A percentile compares a stretch with the other conserved stretches of the same genome.
Conservation (phyloP, 2,329 filamentous ascomycete genomes). For the Hortaea sp. region DNA sequence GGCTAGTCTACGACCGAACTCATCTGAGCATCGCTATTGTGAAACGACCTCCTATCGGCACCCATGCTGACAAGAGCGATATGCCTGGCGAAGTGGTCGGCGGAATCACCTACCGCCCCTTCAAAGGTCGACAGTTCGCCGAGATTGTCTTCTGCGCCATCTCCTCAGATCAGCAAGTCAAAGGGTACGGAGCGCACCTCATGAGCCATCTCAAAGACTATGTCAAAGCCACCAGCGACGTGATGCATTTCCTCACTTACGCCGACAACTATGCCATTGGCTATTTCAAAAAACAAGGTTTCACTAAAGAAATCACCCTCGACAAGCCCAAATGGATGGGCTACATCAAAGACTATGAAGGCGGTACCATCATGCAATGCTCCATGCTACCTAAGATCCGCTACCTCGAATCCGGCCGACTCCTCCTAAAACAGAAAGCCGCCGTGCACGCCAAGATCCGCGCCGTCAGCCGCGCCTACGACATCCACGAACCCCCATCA, state of each 20-base stretch:
- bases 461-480: constrained; percentile 78
- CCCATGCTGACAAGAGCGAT: constrained; percentile 17
- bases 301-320: constrained; percentile 95
- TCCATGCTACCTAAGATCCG: constrained; percentile 91
- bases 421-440: constrained; percentile 96
- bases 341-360: constrained; percentile 99
- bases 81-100: constrained; percentile 40
- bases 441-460: constrained; percentile 90
- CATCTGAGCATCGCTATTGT: constrained; percentile 95
- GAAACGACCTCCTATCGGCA: constrained; percentile 64
- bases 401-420: constrained; percentile 83
- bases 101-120: constrained; percentile 92
- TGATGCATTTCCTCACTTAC: constrained; percentile 98
- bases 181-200: constrained; percentile 92
- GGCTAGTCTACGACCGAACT: constrained; percentile 92
- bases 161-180: constrained; percentile 94
- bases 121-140: constrained; percentile 83
- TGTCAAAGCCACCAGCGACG: constrained; percentile 88
- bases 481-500: constrained; percentile 73
- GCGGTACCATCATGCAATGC: constrained; percentile 98
- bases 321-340: constrained; percentile 93
- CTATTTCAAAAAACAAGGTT: constrained; percentile 98
- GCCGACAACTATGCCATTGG: constrained; percentile 98
- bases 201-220: constrained; percentile 99
- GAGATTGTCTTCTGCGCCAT: constrained; percentile 99